A percentile compares a stretch with the other conserved stretches of the same genome.
phyloP scores from a whole-genome alignment of 257 asterid genomes.

The Plantago major region DNA sequence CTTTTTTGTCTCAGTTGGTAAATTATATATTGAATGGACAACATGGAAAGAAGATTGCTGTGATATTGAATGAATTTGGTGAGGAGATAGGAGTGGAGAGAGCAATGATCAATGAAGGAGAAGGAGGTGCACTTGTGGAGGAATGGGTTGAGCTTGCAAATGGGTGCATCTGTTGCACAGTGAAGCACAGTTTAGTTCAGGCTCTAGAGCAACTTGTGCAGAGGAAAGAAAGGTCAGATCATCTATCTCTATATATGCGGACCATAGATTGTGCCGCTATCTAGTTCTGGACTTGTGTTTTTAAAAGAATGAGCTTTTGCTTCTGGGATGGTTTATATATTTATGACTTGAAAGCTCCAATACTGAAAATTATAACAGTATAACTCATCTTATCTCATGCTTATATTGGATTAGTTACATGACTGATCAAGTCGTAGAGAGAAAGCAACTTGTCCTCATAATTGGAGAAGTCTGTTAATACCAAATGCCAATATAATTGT shows the following conservation, averaged over 20 bases:
- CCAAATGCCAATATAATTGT: too few relatives aligned
- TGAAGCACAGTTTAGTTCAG: slow-evolving; percentile 96
- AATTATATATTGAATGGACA: slow-evolving; percentile 63
- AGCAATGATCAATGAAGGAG: slow-evolving; percentile 98
- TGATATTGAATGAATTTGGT: slow-evolving; percentile 91
- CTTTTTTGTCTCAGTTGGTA: slow-evolving; percentile 51
- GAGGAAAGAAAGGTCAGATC: slow-evolving; percentile 76
- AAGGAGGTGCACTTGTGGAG: slow-evolving; percentile 85
- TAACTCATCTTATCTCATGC: too few relatives aligned
- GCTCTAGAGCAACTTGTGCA: slow-evolving; percentile 97
- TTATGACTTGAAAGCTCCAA: too few relatives aligned
- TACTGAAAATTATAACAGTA: too few relatives aligned
- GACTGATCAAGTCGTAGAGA: too few relatives aligned
- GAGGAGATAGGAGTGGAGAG: slow-evolving; percentile 96
- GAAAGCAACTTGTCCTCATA: too few relatives aligned
- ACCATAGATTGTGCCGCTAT: not conserved
- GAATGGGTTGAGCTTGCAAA: slow-evolving; percentile 99
- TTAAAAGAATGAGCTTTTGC: too few relatives aligned
- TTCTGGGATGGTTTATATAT: too few relatives aligned
- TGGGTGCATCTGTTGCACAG: slow-evolving; percentile 96
- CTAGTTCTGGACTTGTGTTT: too few relatives aligned
- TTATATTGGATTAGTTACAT: too few relatives aligned
- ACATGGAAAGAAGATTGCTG: slow-evolving; percentile 92
- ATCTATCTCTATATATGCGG: not conserved
- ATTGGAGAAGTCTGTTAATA: too few relatives aligned